Evolutionary conservation across 2,329 filamentous ascomycete genomes (phyloP).

Genomic region (Lasiodiplodia sp.): DNA sequence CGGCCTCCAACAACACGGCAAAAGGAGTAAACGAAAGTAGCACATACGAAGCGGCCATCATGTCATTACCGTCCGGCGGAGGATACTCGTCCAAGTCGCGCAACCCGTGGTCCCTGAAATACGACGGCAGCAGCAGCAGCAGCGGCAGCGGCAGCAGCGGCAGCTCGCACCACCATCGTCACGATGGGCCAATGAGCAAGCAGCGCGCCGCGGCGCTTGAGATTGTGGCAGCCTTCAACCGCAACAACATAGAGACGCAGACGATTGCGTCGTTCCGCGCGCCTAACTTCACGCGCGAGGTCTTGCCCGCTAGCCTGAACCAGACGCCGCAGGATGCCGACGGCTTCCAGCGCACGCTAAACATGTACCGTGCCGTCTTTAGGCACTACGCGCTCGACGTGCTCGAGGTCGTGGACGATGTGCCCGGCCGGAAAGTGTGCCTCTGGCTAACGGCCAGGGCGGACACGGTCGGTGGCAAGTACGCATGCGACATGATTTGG

Average conservation of each 20-base stretch:
- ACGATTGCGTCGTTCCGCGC: conserved; percentile 5
- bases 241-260: conserved; percentile 27
- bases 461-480: conserved; percentile 11
- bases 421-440: conserved; percentile 14
- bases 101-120: conserved; percentile 11
- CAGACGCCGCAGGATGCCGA: conserved; percentile 8
- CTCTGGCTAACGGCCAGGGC: conserved; percentile 22
- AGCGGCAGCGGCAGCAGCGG: not conserved
- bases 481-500: conserved; percentile 20
- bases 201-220: conserved; percentile 15
- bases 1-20: not conserved
- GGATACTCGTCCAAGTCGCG: conserved; percentile 1
- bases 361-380: conserved; percentile 24
- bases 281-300: conserved; percentile 11
- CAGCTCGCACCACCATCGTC: not conserved
- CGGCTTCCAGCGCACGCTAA: conserved; percentile 18
- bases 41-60: not conserved
- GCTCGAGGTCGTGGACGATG: conserved; percentile 21
- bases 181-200: not conserved
- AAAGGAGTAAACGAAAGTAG: not conserved
- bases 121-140: not conserved
- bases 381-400: conserved; percentile 7
- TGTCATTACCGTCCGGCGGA: not conserved
- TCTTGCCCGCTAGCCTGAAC: conserved; percentile 4
- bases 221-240: conserved; percentile 27